These are phyloP conservation scores for Pythium periplocum DNA, from an alignment of 352 stramenopile genomes.

Conservation along the genomic window DNA sequence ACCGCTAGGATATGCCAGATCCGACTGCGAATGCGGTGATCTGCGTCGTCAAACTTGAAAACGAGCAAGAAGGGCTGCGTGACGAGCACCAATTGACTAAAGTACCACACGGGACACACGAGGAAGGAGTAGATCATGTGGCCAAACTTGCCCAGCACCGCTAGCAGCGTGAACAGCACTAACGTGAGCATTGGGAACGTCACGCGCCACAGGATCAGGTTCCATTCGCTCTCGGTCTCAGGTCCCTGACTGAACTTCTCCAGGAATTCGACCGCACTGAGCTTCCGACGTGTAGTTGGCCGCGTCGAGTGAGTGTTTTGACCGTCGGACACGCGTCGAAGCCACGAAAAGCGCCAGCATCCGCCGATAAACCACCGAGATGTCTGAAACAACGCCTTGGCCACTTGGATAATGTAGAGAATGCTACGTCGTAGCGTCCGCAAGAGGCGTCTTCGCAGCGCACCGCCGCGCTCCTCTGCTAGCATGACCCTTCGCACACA, in stretches of 20 bases:
- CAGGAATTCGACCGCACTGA: conserved; percentile 47
- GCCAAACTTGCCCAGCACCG: conserved; percentile 56
- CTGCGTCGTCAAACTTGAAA: conserved; percentile 52
- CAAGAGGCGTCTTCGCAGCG: too few species aligned
- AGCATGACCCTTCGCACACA: too few species aligned
- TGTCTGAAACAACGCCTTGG: too few species aligned
- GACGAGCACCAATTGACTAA: conserved; percentile 65
- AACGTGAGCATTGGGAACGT: conserved; percentile 78
- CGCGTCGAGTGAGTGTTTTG: too few species aligned
- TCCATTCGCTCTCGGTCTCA: conserved; percentile 77
- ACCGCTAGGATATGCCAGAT: conserved; percentile 51
- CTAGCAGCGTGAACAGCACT: conserved; percentile 63
- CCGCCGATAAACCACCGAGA: too few species aligned
- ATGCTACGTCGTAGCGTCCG: too few species aligned
- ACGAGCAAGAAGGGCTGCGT: conserved; percentile 72
- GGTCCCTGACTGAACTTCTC: conserved; percentile 68
- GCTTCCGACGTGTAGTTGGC: neutral
- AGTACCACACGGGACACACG: conserved; percentile 76
- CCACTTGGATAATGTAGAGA: too few species aligned
- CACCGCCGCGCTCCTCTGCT: too few species aligned
- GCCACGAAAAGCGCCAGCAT: too few species aligned
- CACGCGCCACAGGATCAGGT: conserved; percentile 72
- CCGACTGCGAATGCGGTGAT: conserved; percentile 21
- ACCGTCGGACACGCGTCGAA: too few species aligned
- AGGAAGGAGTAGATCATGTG: conserved; percentile 59